Conservation (phyloP, 495 filamentous ascomycete species). For the Neurospora sp. region DNA sequence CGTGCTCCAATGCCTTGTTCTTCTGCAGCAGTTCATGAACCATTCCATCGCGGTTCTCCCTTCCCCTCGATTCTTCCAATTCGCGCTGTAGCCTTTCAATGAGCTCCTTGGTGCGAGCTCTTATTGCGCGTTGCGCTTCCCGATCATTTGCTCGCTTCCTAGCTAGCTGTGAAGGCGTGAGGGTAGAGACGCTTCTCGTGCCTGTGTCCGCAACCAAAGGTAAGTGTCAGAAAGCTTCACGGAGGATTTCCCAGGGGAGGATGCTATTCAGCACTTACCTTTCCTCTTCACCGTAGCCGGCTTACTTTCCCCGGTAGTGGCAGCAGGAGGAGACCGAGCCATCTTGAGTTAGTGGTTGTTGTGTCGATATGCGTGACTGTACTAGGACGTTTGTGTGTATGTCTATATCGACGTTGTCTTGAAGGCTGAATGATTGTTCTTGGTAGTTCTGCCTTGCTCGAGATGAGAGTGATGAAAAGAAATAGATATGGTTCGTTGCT, state of each 20-base stretch:
- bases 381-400: background rate
- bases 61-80: constrained; percentile 46
- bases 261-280: constrained; percentile 13
- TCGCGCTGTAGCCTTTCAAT: constrained; percentile 67
- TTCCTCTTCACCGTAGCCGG: constrained; percentile 20
- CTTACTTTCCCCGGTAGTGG: constrained; percentile 17
- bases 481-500: background rate
- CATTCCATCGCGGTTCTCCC: constrained; percentile 24
- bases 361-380: background rate
- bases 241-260: background rate
- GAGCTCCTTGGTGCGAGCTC: constrained; percentile 70
- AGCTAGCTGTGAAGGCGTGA: constrained; percentile 61
- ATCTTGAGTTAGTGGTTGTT: background rate
- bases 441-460: background rate
- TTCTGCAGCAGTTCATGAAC: constrained; percentile 24
- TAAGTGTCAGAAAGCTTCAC: background rate
- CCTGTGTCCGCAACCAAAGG: constrained; percentile 23
- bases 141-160: constrained; percentile 84
- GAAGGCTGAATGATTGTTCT: background rate
- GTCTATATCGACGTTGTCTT: background rate
- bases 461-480: background rate
- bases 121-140: constrained; percentile 78
- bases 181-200: constrained; percentile 60
- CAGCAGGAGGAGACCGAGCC: constrained; percentile 13
- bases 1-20: constrained; percentile 30